Evolutionary conservation across 2,329 filamentous ascomycete species (phyloP).

Genomic region (Hirsutella thompsonii): DNA sequence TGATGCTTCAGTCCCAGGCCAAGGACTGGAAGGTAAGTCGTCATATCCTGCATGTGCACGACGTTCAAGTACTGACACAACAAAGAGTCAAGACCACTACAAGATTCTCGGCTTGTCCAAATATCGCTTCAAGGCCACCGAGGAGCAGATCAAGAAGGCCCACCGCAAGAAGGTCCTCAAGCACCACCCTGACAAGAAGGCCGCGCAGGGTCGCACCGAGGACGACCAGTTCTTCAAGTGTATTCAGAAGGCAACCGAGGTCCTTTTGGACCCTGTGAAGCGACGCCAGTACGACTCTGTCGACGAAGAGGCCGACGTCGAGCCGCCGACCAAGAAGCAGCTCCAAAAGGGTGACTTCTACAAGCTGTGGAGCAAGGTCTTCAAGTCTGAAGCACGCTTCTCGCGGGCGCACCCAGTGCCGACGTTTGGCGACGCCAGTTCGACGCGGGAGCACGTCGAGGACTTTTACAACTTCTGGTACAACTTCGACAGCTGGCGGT

Average conservation of each 20-base stretch:
- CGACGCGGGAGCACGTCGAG: constrained; percentile 81
- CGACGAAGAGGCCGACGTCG: constrained; percentile 84
- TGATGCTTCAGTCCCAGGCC: constrained; percentile 84
- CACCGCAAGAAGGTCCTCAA: constrained; percentile 99
- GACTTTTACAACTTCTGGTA: constrained; percentile 99
- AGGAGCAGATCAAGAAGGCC: constrained; percentile 97
- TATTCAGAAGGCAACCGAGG: constrained; percentile 94
- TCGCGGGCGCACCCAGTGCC: constrained; percentile 85
- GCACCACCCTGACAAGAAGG: constrained; percentile 98
- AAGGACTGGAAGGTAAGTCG: constrained; percentile 94
- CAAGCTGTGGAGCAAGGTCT: constrained; percentile 85
- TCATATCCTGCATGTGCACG: background rate
- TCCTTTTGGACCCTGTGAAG: constrained; percentile 83
- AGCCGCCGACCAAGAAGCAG: constrained; percentile 88
- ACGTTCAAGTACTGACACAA: background rate
- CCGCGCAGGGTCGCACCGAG: constrained; percentile 72
- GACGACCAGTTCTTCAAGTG: constrained; percentile 99
- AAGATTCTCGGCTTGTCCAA: constrained; percentile 87
- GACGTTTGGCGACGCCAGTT: constrained; percentile 69
- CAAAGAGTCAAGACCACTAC: constrained; percentile 88
- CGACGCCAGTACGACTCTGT: constrained; percentile 94
- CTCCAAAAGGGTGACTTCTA: constrained; percentile 79
- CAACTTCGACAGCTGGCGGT: constrained; percentile 96
- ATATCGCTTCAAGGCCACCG: constrained; percentile 83
- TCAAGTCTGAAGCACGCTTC: constrained; percentile 88